Evolutionary conservation across 2,329 filamentous ascomycete genomes (phyloP), one percentile per base, ranked within the genome.

Genomic region (Ustulina deusta): DNA sequence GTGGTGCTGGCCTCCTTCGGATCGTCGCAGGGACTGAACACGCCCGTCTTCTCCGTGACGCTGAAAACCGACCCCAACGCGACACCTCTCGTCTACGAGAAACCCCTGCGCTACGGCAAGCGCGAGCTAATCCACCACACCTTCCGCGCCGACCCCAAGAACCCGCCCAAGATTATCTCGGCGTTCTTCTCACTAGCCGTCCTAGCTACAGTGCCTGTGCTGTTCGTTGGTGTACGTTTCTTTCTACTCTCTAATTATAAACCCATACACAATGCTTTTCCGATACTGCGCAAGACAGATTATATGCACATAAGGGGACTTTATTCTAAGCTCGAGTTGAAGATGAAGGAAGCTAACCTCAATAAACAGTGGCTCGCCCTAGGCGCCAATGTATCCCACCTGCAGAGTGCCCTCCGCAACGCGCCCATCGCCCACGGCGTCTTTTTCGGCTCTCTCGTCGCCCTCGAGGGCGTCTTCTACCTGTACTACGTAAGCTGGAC

Each of bases 401-500:
- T 96, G 1, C 80, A 87, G 60, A 91, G 91, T 78, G 95, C 96
- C 9, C 81, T 97, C 58, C 83, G 88, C 65, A 84, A 87, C 25
- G 92, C 93, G 0, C 95, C 96, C 1, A 74, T 97, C 49, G 91
- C 95, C 5, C 95, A 99, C 78, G 84, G 84, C 34, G 80, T 94
- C 38, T 99, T 98, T 84, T 92, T 97, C 73, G 92, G 92, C 59
- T 97, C 94, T 5, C 89, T 99, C 63, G 69, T 97, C 44, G 89
- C 90, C 25, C 92, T 99, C 84, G 96, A 99, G 80, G 92, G 88
- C 17, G 90, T 97, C 64, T 97, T 99, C 82, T 95, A 96, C 84
- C 82, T 97, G 72, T 99, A 99, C 86, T 98, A 98, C 82, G 91
- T 88, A 61, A 89, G 83, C 77, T 97, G 95, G 94, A 97, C 91